phyloP scores from a whole-genome alignment of 306 rosid genomes.

The Acacia melanoxylon region DNA sequence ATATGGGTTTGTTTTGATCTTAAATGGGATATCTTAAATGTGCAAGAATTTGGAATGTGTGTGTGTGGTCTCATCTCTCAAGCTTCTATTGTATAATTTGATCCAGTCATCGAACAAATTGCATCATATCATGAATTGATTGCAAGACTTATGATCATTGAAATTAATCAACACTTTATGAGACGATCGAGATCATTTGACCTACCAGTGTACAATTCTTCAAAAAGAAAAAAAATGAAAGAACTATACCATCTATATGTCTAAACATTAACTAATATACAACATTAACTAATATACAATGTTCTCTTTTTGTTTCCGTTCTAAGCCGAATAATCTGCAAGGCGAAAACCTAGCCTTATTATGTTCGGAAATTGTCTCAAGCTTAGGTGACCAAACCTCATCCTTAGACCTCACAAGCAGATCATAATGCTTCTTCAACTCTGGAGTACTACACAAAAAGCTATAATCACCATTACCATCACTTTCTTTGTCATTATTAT shows the following conservation, averaged over 20 bases:
- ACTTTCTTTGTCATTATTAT: neutral
- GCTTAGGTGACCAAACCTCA: constrained; percentile 88
- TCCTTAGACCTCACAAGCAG: constrained; percentile 78
- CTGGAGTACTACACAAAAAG: constrained; percentile 81
- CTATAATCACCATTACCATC: neutral
- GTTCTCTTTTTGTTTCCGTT: constrained; percentile 64
- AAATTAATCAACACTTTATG: neutral
- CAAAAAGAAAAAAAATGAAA: neutral
- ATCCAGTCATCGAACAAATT: neutral
- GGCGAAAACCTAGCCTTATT: constrained; percentile 74
- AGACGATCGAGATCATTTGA: neutral
- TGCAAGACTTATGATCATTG: neutral
- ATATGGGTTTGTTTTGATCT: no score
- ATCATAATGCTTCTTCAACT: constrained; percentile 81
- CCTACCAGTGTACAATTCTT: neutral
- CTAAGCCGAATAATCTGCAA: constrained; percentile 60
- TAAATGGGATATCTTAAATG: no score
- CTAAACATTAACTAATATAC: neutral
- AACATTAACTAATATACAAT: neutral
- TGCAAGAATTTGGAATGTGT: no score
- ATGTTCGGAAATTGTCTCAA: constrained; percentile 80
- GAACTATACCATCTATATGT: neutral
- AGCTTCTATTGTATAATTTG: neutral
- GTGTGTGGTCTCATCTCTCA: neutral
- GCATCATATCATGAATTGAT: neutral